Evolutionary conservation across 305 asterid genomes (phyloP).

Genomic region (Salvia sclarea): DNA sequence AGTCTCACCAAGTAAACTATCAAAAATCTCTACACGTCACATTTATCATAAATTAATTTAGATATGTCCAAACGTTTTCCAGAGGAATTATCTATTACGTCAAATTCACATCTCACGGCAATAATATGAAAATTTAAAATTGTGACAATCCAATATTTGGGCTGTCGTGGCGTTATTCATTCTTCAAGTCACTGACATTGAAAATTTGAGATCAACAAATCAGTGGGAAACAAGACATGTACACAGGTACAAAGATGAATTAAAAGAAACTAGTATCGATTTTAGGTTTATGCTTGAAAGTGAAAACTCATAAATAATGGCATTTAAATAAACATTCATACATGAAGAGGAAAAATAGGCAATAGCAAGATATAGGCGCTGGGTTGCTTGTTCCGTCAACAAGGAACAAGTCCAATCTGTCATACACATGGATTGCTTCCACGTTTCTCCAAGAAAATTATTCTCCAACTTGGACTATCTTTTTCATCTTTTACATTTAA

Average conservation of each 20-base stretch:
- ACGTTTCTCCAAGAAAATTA: conserved; percentile 6
- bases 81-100: too few species aligned
- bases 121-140: background rate
- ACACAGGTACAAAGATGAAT: background rate
- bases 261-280: background rate
- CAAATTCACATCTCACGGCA: too few species aligned
- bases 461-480: background rate
- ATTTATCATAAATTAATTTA: background rate
- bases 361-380: background rate
- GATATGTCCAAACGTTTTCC: too few species aligned
- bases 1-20: background rate
- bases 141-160: background rate
- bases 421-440: conserved; percentile 33
- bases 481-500: background rate
- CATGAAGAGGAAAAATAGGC: background rate
- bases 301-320: background rate
- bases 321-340: background rate
- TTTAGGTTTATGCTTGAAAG: background rate
- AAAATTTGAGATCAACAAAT: too few species aligned
- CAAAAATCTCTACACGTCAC: background rate
- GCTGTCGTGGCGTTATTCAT: background rate
- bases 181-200: too few species aligned
- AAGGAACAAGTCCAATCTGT: conserved; percentile 27
- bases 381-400: conserved; percentile 30
- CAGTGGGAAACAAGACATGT: background rate